A percentile compares a stretch with the other conserved stretches of the same genome.
Evolutionary conservation across 2,329 filamentous ascomycete genomes (phyloP).

Genomic region (Pestalotiopsis sp.): DNA sequence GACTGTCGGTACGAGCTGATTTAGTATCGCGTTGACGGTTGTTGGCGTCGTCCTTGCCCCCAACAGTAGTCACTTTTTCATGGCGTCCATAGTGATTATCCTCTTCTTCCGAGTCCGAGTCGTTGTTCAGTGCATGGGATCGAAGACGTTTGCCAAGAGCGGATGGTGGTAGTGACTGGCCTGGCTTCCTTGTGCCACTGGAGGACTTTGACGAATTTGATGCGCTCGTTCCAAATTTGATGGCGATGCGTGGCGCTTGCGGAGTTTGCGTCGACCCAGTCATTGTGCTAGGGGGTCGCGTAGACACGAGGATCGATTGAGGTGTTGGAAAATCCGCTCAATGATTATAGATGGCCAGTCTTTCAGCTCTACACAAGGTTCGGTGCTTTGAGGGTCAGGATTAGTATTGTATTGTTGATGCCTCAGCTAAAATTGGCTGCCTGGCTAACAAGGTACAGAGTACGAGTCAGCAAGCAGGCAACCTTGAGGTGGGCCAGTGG

Average conservation of each 20-base stretch:
- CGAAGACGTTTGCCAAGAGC: slow-evolving; percentile 50
- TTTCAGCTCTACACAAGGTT: too few species aligned
- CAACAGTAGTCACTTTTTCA: slow-evolving; percentile 33
- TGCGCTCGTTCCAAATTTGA: slow-evolving; percentile 42
- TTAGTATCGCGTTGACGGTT: slow-evolving; percentile 17
- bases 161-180: slow-evolving; percentile 37
- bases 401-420: too few species aligned
- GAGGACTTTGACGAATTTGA: slow-evolving; percentile 27
- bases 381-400: too few species aligned
- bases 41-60: slow-evolving; percentile 24
- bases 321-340: too few species aligned
- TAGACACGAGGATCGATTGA: neutral
- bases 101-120: slow-evolving; percentile 45
- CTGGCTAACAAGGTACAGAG: too few species aligned
- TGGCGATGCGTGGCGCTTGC: slow-evolving; percentile 43
- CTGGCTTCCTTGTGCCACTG: slow-evolving; percentile 27
- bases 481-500: neutral
- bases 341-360: too few species aligned
- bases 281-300: slow-evolving; percentile 31
- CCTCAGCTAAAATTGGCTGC: too few species aligned
- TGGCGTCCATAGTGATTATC: slow-evolving; percentile 24
- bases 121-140: slow-evolving; percentile 39
- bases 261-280: slow-evolving; percentile 32
- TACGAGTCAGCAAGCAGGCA: too few species aligned
- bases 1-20: slow-evolving; percentile 14